phyloP scores from a whole-genome alignment of 768 basidiomycete species.

The Galerina marginata region DNA sequence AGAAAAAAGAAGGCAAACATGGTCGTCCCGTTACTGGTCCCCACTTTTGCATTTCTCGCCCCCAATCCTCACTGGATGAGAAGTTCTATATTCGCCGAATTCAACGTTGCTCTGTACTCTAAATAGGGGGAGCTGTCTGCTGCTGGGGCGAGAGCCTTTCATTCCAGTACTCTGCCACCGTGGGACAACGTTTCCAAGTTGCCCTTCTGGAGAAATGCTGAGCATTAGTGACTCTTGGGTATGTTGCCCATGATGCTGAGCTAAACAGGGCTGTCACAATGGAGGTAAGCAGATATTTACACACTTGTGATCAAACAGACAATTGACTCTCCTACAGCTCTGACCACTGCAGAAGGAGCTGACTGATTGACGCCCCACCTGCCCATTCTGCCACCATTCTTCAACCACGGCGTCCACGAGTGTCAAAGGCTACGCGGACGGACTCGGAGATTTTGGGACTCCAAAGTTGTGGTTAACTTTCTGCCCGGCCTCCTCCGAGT shows the following conservation, averaged over 20 bases:
- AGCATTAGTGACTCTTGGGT: conserved; percentile 49
- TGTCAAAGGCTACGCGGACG: conserved; percentile 50
- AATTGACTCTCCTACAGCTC: conserved; percentile 37
- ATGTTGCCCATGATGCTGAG: conserved; percentile 54
- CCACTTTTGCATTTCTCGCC: too few relatives aligned
- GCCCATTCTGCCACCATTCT: conserved; percentile 26
- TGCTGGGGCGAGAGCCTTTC: not conserved
- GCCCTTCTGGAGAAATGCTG: conserved; percentile 52
- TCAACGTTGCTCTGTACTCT: too few relatives aligned
- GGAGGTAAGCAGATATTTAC: conserved; percentile 39
- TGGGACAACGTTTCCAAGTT: conserved; percentile 14
- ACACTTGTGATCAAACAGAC: not conserved
- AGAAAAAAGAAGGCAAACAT: too few relatives aligned
- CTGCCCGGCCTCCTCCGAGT: not conserved
- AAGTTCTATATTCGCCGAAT: too few relatives aligned
- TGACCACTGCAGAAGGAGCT: conserved; percentile 52
- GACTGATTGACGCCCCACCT: conserved; percentile 55
- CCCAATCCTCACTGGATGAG: too few relatives aligned
- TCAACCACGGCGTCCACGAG: conserved; percentile 29
- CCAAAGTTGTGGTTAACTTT: conserved; percentile 46
- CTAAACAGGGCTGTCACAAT: conserved; percentile 50
- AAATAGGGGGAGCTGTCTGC: too few relatives aligned
- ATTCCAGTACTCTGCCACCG: not conserved
- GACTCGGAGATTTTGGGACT: conserved; percentile 53
- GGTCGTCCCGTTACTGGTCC: too few relatives aligned